Evolutionary conservation across 352 stramenopile genomes (phyloP), one percentile per base, ranked within the genome.

Genomic region (Pilasporangium apinafurcum): DNA sequence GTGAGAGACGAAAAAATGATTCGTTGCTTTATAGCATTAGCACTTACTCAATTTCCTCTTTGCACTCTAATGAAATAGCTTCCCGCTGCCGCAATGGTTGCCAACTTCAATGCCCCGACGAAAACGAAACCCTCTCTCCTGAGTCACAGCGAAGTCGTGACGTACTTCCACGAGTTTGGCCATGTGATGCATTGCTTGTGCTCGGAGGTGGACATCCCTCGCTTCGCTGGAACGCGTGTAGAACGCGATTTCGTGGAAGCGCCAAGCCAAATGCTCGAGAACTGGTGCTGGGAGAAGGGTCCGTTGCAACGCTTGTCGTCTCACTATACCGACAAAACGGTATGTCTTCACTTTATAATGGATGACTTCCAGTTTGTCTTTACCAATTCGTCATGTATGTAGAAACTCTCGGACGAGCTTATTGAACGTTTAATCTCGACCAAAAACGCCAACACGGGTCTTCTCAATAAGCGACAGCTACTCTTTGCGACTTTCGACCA

Each of bases 101-200:
- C 83, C 45, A 96, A 95, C 72, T 92, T 96, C 51, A 88, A 88
- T 33, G 66, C 79, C 21, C 59, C 81, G 22, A 80, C 76, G 36
- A 85, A 84, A 54, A 75, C 61, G 35, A 86, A 86, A 66, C 80
- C 80, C 37, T 86, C 78, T 34, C 63, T 90, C 16, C 59, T 95
- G 5, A 68, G 65, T 50, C 83, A 96, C 58, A 62, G 80, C 45
- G 84, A 95, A 42, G 81, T 95, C 13, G 79, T 92, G 28, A 96
- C 85, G 21, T 91, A 87, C 55, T 95, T 95, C 52, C 83, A 95
- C 51, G 84, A 95, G 56, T 95, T 95, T 46, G 79, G 79, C 16
- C 83, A 96, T 56, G 83, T 95, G 42, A 92, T 96, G 79, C 83
- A 96, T 61, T 87, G 78, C 44, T 37, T 96, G 39, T 96, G 84